A percentile compares a stretch with the other conserved stretches of the same genome.
Evolutionary conservation across 768 basidiomycete species (phyloP).

Genomic region (Tulasnella sp.): DNA sequence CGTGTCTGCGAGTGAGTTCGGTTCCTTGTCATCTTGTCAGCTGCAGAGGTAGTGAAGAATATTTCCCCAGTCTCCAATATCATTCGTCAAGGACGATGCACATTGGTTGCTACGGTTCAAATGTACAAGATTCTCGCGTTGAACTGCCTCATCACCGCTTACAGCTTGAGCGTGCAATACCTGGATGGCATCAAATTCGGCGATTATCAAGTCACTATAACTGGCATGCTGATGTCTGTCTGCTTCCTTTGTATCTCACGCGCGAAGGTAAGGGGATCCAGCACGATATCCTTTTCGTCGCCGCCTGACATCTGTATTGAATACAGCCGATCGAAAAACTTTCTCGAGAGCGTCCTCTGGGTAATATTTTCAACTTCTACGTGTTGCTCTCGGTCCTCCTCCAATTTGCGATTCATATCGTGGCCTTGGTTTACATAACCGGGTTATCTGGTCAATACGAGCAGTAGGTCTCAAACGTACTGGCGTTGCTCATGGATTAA

Average conservation of each 20-base stretch:
- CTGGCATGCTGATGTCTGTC: slow-evolving; percentile 95
- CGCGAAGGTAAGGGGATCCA: slow-evolving; percentile 70
- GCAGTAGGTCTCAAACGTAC: slow-evolving; percentile 47
- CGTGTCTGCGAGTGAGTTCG: slow-evolving; percentile 84
- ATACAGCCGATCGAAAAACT: slow-evolving; percentile 92
- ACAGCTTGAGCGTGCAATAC: slow-evolving; percentile 95
- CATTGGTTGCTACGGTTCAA: slow-evolving; percentile 96
- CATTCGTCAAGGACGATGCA: slow-evolving; percentile 97
- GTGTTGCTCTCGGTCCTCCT: slow-evolving; percentile 88
- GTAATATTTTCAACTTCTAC: slow-evolving; percentile 97
- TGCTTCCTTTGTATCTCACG: slow-evolving; percentile 98
- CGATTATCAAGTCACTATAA: slow-evolving; percentile 97
- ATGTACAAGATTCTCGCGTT: slow-evolving; percentile 99
- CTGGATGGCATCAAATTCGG: slow-evolving; percentile 99
- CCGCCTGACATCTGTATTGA: background rate
- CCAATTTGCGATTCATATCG: slow-evolving; percentile 94
- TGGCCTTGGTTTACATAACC: slow-evolving; percentile 90
- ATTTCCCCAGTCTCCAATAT: slow-evolving; percentile 77
- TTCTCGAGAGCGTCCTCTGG: slow-evolving; percentile 87
- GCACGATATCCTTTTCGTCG: background rate
- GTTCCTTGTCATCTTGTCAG: background rate
- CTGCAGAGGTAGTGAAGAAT: background rate
- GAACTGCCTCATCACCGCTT: slow-evolving; percentile 98
- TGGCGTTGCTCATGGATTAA: background rate
- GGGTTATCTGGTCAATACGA: slow-evolving; percentile 76